Evolutionary conservation across 2,329 filamentous ascomycete genomes (phyloP), one percentile per base, ranked within the genome.

Genomic region (Ophiosphaerella herpotricha): DNA sequence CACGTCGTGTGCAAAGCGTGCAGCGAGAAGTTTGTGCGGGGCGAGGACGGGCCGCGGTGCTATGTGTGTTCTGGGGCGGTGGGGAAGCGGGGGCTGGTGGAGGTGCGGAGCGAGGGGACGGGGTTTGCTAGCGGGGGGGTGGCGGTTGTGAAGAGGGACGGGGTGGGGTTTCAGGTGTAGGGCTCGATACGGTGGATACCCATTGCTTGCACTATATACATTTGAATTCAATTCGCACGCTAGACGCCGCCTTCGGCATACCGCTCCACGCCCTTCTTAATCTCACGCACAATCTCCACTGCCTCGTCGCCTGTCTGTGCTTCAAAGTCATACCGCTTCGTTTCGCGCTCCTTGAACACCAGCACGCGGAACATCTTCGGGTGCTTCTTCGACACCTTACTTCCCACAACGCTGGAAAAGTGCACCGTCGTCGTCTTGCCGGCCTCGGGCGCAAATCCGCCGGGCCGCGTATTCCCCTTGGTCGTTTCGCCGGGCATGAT

Each of bases 1-100:
- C 93, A 99, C 70, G 91, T 97, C 1, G 75, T 97, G 18, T 99
- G 93, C 74, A 87, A 89, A 63, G 87, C 83, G 34, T 97, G 93
- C 66, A 87, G 92, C 13, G 83, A 86, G 46, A 89, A 91, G 66
- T 96, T 97, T 72, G 87, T 97, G 80, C 58, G 75, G 57, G 70
- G 75, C 0, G 68, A 72, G 32, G 65, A 67, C 41, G 43, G 26
- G 26, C 5, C 2, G 26, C 7, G 26, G 26, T 29, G 94, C 73
- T 97, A 91, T 72, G 91, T 97, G 5, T 97, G 93, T 66, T 90
- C 96, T 54, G 82, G 83, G 34, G 85, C 91, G 64, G 74, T 97
- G 26, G 80, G 88, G 32, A 84, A 80, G 52, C 84, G 86, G 0
- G 92, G 92, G 0, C 68, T 97, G 31, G 86, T 97, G 3, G 85